Base-by-base conservation (phyloP, 2,329 filamentous ascomycete genomes). In the Hymenoscyphus fructigenus region DNA sequence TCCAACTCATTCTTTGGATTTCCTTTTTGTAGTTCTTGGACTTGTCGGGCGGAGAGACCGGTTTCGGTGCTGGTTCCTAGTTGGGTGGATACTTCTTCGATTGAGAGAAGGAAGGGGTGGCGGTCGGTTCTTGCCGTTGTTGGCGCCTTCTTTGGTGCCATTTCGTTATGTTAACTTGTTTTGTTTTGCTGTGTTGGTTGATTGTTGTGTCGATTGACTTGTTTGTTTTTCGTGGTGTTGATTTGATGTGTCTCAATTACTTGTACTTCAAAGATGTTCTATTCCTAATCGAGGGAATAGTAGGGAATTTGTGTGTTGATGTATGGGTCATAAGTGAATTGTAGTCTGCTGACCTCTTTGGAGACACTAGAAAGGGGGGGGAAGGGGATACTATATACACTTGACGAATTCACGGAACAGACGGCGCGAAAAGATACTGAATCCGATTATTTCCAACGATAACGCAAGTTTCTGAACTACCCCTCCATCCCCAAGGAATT, bases 1-100 rank as follows among this genome's bases (percentile, higher is more conserved):
- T 91, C 86, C 23, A 93, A 81, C 73, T 91, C 88, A 78, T 93
- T 93, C 20, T 77, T 80, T 59, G 89, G 88, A 74, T 89, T 87
- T 65, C 84, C 81, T 26, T 83, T 76, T 63, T 87, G 82, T 28
- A 89, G 80, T 63, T 85, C 77, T 60, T 81, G 76, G 26, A 90
- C 89, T 72, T 90, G 84, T 9, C 78, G 75, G 17, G 84, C 81
- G 10, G 82, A 86, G 55, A 93, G 80, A 47, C 91, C 91, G 74
- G 84, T 87, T 66, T 92, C 89, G 62, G 87, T 74, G 73, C 90
- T 82, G 61, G 88, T 89, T 41, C 82, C 79, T 61, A 91, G 82
- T 67, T 85, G 82, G 62, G 83, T 78, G 32, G 85, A 86, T 66
- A 91, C 89, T 76, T 90, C 83, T 68, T 85, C 79, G 70, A 84